Evolutionary conservation across 2,329 filamentous ascomycete genomes (phyloP).

Genomic region (Cladosporium sp.): DNA sequence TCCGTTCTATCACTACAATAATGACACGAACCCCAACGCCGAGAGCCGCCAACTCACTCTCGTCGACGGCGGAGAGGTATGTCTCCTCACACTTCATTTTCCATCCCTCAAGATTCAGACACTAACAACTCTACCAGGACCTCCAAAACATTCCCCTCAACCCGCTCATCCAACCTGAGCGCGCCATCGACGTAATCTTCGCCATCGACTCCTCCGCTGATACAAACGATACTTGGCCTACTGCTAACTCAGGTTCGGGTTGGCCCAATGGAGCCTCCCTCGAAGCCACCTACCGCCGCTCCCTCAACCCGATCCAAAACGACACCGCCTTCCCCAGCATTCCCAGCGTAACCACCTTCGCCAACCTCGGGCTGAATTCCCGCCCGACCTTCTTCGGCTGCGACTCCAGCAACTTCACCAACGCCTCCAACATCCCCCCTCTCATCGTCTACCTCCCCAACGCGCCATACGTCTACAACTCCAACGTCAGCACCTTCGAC

Average conservation of each 20-base stretch:
- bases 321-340: constrained; percentile 65
- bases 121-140: constrained; percentile 37
- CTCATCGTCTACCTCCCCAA: constrained; percentile 82
- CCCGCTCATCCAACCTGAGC: constrained; percentile 67
- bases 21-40: constrained; percentile 53
- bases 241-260: constrained; percentile 35
- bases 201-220: constrained; percentile 74
- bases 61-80: constrained; percentile 64
- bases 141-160: constrained; percentile 73
- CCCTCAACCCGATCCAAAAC: constrained; percentile 53
- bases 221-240: constrained; percentile 39
- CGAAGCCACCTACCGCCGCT: constrained; percentile 67
- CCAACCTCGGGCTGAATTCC: constrained; percentile 69
- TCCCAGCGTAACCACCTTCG: constrained; percentile 69
- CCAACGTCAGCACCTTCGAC: constrained; percentile 75
- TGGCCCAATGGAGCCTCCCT: constrained; percentile 76
- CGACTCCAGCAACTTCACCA: constrained; percentile 58
- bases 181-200: constrained; percentile 72
- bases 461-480: constrained; percentile 57
- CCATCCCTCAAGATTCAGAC: too few relatives aligned
- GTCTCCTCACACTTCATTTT: too few relatives aligned
- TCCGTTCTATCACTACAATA: constrained; percentile 64
- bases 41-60: constrained; percentile 54
- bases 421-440: constrained; percentile 43
- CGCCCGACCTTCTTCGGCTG: constrained; percentile 75